phyloP scores from a whole-genome alignment of 176 grass and related monocot genomes.

The Eleusine coracana region DNA sequence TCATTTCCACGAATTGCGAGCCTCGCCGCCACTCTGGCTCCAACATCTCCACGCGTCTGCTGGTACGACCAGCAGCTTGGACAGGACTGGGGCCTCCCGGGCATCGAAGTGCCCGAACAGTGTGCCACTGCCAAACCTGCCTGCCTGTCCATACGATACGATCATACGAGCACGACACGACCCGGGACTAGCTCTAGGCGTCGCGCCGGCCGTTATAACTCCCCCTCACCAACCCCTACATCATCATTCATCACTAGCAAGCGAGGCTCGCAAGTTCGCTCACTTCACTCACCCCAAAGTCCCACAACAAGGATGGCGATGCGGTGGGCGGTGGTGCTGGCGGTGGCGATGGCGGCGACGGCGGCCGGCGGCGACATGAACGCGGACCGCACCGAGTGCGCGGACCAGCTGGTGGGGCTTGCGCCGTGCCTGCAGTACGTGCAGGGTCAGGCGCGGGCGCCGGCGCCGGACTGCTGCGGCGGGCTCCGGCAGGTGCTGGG shows the following conservation, averaged over 20 bases:
- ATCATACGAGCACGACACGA: slow-evolving; percentile 2
- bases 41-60: neutral
- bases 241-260: neutral
- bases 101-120: slow-evolving; percentile 31
- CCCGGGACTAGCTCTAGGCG: too few species aligned
- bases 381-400: slow-evolving; percentile 76
- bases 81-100: neutral
- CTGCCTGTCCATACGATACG: neutral
- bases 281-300: too few species aligned
- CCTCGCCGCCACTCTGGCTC: neutral
- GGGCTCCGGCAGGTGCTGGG: slow-evolving; percentile 75
- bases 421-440: slow-evolving; percentile 90
- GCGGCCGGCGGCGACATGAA: slow-evolving; percentile 47
- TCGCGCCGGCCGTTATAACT: neutral
- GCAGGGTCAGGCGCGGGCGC: slow-evolving; percentile 59
- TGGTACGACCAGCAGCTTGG: neutral
- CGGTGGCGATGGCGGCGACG: neutral
- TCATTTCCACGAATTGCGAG: neutral
- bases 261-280: too few species aligned
- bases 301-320: neutral
- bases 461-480: slow-evolving; percentile 87
- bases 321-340: neutral
- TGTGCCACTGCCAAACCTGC: slow-evolving; percentile 22
- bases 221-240: slow-evolving; percentile 1
- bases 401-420: slow-evolving; percentile 67